phyloP scores from a whole-genome alignment of 1,284 basidiomycete genomes.

The Grifola frondosa region DNA sequence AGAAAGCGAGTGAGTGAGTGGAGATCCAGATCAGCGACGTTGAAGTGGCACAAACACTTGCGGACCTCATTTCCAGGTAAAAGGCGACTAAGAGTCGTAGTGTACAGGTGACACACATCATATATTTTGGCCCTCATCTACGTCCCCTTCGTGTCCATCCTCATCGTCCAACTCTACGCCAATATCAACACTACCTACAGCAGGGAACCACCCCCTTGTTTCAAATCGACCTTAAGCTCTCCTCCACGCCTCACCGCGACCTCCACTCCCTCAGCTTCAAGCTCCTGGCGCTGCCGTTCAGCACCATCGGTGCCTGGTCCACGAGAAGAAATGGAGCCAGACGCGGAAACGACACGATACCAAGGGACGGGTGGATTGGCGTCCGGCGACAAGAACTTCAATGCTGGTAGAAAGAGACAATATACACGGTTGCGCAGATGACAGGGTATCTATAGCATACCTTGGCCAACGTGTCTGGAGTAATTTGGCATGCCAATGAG shows the following conservation, averaged over 20 bases:
- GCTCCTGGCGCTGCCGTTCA: constrained; percentile 58
- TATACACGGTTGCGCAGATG: neutral
- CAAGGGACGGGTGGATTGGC: constrained; percentile 69
- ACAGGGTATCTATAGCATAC: constrained; percentile 38
- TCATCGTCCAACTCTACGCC: constrained; percentile 12
- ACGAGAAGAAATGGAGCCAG: constrained; percentile 76
- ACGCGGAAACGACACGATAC: constrained; percentile 69
- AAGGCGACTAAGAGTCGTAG: too few relatives aligned
- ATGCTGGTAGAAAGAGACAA: constrained; percentile 40
- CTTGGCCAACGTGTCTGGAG: constrained; percentile 84
- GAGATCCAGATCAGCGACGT: too few relatives aligned
- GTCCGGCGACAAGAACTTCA: constrained; percentile 65
- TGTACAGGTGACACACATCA: too few relatives aligned
- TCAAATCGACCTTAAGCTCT: constrained; percentile 50
- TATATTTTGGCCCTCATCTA: too few relatives aligned
- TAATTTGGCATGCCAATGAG: constrained; percentile 81
- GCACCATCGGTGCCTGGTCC: constrained; percentile 75
- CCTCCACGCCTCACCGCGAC: constrained; percentile 48
- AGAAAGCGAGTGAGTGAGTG: too few relatives aligned
- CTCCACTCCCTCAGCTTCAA: constrained; percentile 72
- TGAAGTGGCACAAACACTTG: too few relatives aligned
- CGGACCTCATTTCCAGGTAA: too few relatives aligned
- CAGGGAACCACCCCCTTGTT: constrained; percentile 63
- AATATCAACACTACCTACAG: constrained; percentile 23
- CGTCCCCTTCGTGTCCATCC: neutral